Base-by-base conservation (phyloP, 2,329 filamentous ascomycete genomes). In the Fusarium udum region DNA sequence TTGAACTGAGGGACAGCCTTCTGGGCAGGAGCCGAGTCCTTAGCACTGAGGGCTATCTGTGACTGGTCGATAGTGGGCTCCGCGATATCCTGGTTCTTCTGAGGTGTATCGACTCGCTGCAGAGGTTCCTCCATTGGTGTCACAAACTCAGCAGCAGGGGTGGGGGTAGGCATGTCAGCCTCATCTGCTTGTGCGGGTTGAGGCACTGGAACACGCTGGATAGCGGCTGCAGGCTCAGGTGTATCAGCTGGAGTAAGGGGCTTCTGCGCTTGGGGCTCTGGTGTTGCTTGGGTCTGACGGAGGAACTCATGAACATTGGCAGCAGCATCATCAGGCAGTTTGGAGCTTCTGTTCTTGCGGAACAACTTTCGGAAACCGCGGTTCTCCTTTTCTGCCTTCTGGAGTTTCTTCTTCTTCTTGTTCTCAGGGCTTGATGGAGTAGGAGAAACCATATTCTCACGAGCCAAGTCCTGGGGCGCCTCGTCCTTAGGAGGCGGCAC, bases 291-390 rank as follows among this genome's bases (percentile, higher is more conserved):
- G 43, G 84, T 80, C 45, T 83, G 79, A 31, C 81, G 85, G 74
- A 87, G 85, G 85, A 87, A 87, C 76, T 78, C 84, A 80, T 84
- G 88, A 71, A 86, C 81, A 76, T 87, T 87, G 68, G 81, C 82
- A 64, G 84, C 84, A 42, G 88, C 86, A 67, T 87, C 87, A 3
- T 90, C 87, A 13, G 86, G 87, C 28, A 87, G 77, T 81, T 88
- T 92, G 40, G 87, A 91, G 66, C 82, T 78, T 67, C 87, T 85
- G 77, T 90, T 91, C 82, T 90, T 92, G 74, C 90, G 88, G 52
- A 93, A 93, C 46, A 93, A 84, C 81, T 92, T 92, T 71, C 88
- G 88, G 75, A 93, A 86, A 22, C 90, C 89, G 45, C 80, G 79
- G 73, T 83, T 83, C 59, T 86, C 83, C 78, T 84, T 85, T 67